phyloP scores from a whole-genome alignment of 805 yeast species.

The Lipomyces orientalis region DNA sequence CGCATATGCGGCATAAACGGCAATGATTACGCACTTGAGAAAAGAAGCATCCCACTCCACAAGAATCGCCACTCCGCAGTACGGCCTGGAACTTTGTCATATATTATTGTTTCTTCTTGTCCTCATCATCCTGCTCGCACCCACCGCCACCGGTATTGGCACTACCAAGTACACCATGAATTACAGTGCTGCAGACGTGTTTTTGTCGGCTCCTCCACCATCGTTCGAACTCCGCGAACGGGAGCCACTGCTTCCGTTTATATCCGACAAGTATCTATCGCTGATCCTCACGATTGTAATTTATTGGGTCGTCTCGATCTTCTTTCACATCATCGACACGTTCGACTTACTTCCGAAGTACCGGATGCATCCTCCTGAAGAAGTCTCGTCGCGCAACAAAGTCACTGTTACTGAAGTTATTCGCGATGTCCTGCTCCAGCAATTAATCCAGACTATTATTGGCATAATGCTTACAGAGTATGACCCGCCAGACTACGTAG shows the following conservation, averaged over 20 bases:
- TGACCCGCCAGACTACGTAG: slow-evolving; percentile 51
- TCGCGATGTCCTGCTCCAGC: slow-evolving; percentile 83
- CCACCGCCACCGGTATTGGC: not conserved
- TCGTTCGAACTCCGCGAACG: slow-evolving; percentile 31
- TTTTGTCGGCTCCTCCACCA: slow-evolving; percentile 35
- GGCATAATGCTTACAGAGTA: slow-evolving; percentile 63
- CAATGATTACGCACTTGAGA: too few relatives aligned
- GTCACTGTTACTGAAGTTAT: slow-evolving; percentile 73
- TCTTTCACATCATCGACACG: slow-evolving; percentile 78
- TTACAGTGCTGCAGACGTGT: slow-evolving; percentile 18
- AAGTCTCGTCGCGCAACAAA: slow-evolving; percentile 74
- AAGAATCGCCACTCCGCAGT: not conserved
- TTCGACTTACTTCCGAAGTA: slow-evolving; percentile 78
- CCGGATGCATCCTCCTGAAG: slow-evolving; percentile 92
- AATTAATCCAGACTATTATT: slow-evolving; percentile 74
- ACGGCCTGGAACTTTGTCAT: not conserved
- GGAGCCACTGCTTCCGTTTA: slow-evolving; percentile 56
- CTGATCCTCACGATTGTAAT: slow-evolving; percentile 76
- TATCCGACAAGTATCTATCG: slow-evolving; percentile 76
- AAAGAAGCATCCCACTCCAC: too few relatives aligned
- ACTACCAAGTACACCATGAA: slow-evolving; percentile 11
- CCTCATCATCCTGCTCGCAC: not conserved
- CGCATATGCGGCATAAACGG: too few relatives aligned
- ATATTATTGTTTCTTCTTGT: not conserved
- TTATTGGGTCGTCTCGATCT: slow-evolving; percentile 78